These are phyloP conservation scores for Fusarium luffae DNA, from an alignment of 2,329 filamentous ascomycete species.

Conservation along the genomic window DNA sequence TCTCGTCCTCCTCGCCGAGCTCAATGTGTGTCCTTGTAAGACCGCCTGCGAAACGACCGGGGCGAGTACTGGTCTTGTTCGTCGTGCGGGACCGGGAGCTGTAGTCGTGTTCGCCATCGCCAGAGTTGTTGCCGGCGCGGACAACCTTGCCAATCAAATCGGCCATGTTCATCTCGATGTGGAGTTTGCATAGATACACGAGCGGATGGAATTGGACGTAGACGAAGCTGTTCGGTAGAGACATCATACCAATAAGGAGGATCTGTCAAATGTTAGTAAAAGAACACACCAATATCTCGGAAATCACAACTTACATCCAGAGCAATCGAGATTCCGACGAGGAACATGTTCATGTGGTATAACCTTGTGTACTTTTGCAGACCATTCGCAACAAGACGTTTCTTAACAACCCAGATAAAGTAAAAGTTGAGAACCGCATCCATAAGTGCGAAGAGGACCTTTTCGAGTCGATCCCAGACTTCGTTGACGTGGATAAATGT, in stretches of 20 bases:
- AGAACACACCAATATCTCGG: not conserved
- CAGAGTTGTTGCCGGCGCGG: constrained; percentile 30
- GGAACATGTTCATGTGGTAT: constrained; percentile 49
- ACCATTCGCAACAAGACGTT: constrained; percentile 58
- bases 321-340: constrained; percentile 43
- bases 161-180: constrained; percentile 44
- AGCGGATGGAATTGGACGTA: constrained; percentile 41
- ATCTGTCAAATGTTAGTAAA: constrained; percentile 17
- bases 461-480: constrained; percentile 62
- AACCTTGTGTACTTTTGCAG: constrained; percentile 61
- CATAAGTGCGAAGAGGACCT: constrained; percentile 58
- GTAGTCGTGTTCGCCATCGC: constrained; percentile 34
- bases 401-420: constrained; percentile 57
- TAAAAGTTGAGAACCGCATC: constrained; percentile 60
- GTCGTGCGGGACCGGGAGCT: constrained; percentile 38
- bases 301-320: constrained; percentile 36
- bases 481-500: constrained; percentile 56
- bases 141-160: constrained; percentile 42
- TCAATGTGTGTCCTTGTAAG: constrained; percentile 43
- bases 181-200: constrained; percentile 40
- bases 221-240: constrained; percentile 39
- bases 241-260: constrained; percentile 41
- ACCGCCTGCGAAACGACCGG: constrained; percentile 34
- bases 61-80: constrained; percentile 17
- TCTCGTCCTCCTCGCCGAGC: constrained; percentile 43